Evolutionary conservation across 2,329 filamentous ascomycete species (phyloP).

Genomic region (Aureobasidium sp.): DNA sequence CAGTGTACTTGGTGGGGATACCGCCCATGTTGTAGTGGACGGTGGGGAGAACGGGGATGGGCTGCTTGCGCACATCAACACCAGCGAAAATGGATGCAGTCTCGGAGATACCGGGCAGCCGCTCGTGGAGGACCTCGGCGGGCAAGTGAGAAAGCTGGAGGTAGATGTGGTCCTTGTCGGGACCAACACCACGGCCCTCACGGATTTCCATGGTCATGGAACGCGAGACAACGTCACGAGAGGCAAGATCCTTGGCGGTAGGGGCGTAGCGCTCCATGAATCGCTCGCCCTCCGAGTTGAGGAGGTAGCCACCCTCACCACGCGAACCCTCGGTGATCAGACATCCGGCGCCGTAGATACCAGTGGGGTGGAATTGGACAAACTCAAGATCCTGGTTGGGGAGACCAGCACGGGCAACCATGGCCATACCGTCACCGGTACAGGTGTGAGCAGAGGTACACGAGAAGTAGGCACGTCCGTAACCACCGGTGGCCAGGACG

Average conservation of each 20-base stretch:
- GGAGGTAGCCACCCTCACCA: constrained; percentile 94
- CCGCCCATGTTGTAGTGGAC: constrained; percentile 99
- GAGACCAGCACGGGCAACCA: constrained; percentile 95
- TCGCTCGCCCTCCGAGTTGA: constrained; percentile 96
- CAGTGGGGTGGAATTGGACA: constrained; percentile 97
- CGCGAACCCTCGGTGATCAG: constrained; percentile 96
- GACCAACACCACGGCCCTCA: constrained; percentile 91
- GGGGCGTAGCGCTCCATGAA: constrained; percentile 99
- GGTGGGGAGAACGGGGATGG: constrained; percentile 90
- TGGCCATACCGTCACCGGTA: constrained; percentile 98
- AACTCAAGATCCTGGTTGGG: constrained; percentile 99
- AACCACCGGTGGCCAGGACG: constrained; percentile 92
- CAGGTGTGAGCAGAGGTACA: constrained; percentile 98
- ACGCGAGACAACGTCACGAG: constrained; percentile 90
- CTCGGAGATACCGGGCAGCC: constrained; percentile 96
- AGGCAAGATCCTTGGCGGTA: constrained; percentile 95
- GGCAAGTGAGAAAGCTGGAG: constrained; percentile 95
- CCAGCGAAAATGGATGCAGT: constrained; percentile 95
- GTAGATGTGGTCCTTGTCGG: constrained; percentile 98
- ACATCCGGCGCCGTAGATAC: constrained; percentile 97
- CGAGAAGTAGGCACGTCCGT: constrained; percentile 96
- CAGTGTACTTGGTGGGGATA: constrained; percentile 95
- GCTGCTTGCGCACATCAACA: constrained; percentile 94
- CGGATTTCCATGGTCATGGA: constrained; percentile 99
- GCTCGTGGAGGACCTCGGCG: constrained; percentile 84